Evolutionary conservation across 148 eudicot species (phyloP).

Genomic region (Nyssa sinensis): DNA sequence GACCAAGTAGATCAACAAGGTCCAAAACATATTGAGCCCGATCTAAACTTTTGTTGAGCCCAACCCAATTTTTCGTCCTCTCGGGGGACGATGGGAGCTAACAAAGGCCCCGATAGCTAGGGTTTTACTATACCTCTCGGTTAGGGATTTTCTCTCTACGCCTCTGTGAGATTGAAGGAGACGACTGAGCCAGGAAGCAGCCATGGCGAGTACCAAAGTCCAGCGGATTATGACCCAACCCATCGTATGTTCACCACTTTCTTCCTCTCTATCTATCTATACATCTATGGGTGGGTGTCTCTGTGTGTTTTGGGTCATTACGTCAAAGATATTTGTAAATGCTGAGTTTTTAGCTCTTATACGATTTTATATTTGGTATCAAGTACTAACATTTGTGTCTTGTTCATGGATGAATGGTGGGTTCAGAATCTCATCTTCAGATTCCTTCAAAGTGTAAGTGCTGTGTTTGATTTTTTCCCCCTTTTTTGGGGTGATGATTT

Average conservation of each 20-base stretch:
- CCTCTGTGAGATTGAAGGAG: no score
- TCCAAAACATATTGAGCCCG: no score
- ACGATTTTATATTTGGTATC: background rate
- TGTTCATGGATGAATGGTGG: background rate
- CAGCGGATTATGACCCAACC: slow-evolving; percentile 67
- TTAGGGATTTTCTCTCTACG: background rate
- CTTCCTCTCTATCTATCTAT: background rate
- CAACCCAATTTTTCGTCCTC: no score
- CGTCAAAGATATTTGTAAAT: no score
- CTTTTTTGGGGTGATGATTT: background rate
- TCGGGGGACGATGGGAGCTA: background rate
- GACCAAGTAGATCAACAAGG: no score
- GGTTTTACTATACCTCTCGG: background rate
- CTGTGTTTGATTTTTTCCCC: background rate
- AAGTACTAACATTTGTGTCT: background rate
- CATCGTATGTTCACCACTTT: slow-evolving; percentile 25
- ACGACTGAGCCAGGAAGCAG: slow-evolving; percentile 17
- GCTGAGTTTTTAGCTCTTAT: background rate
- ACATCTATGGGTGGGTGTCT: background rate
- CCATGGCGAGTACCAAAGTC: slow-evolving; percentile 60
- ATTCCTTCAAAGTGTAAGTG: slow-evolving; percentile 56
- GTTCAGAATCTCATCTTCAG: slow-evolving; percentile 59
- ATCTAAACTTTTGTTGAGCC: no score
- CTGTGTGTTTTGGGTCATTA: no score
- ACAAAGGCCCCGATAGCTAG: background rate